Base-by-base conservation (phyloP, 1,284 basidiomycete genomes). In the Tetrapyrgos nigripes region DNA sequence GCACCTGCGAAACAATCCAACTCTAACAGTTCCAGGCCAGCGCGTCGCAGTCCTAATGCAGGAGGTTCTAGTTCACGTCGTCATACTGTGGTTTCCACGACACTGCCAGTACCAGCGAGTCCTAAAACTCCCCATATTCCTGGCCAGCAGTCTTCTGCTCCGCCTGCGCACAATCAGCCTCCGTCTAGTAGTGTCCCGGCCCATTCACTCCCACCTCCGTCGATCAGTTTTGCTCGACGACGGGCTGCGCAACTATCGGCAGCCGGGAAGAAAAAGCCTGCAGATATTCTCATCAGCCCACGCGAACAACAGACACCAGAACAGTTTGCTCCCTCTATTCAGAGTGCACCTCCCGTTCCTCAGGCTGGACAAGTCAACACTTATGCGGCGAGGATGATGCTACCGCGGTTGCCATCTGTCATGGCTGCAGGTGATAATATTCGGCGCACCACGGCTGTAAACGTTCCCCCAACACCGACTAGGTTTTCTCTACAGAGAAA, bases 271-370 rank as follows among this genome's bases (percentile, higher is more conserved):
- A 87, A 79, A 72, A 92, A 91, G 70, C 89, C 89, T 0, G 89
- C 90, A 2, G 90, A 92, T 68, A 87, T 91, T 59, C 68, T 90
- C 62, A 91, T 92, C 75, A 88, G 84, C 64, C 89, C 89, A 5
- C 76, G 86, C 50, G 86, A 86, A 58, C 68, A 78, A 0, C 81
- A 83, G 43, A 79, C 82, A 0, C 71, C 74, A 5, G 83, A 86
- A 64, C 80, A 83, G 56, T 73, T 87, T 31, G 82, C 83, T 51
- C 89, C 87, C 23, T 78, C 79, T 48, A 88, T 91, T 45, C 89
- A 91, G 69, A 91, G 88, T 65, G 89, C 89, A 0, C 89, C 89
- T 2, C 86, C 89, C 0, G 74, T 88, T 35, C 83, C 83, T 1
- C 82, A 82, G 47, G 80, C 80, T 29, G 82, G 83, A 60, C 81